Evolutionary conservation across 1,139 yeast genomes (phyloP).

Genomic region (Pichia sp.): DNA sequence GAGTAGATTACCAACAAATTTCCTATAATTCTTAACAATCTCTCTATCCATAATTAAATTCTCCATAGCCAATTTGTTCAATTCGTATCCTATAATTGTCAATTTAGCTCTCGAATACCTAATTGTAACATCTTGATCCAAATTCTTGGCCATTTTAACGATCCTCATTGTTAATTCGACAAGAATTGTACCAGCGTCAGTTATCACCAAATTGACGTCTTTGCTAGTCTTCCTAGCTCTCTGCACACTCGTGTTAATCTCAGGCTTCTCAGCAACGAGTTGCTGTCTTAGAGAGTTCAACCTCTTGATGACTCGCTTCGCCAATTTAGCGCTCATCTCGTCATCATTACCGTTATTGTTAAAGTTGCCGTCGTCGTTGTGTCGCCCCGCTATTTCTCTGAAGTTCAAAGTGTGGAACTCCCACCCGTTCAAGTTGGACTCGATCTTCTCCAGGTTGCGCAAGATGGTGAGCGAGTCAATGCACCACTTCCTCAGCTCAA

Average conservation of each 20-base stretch:
- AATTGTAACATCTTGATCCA: slow-evolving; percentile 45
- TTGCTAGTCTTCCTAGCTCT: slow-evolving; percentile 34
- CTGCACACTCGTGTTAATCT: slow-evolving; percentile 27
- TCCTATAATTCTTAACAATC: slow-evolving; percentile 35
- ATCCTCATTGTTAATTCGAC: slow-evolving; percentile 44
- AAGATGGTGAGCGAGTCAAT: slow-evolving; percentile 41
- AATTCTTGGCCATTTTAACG: slow-evolving; percentile 41
- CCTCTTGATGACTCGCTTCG: slow-evolving; percentile 41
- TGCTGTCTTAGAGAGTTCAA: slow-evolving; percentile 25
- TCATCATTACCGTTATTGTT: background rate
- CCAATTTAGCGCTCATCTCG: slow-evolving; percentile 40
- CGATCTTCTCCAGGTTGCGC: slow-evolving; percentile 44
- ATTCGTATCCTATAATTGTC: slow-evolving; percentile 47
- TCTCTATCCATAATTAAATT: slow-evolving; percentile 14
- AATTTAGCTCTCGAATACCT: slow-evolving; percentile 51
- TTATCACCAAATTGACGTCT: slow-evolving; percentile 36
- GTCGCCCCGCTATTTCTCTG: slow-evolving; percentile 35
- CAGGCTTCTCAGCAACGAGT: slow-evolving; percentile 4
- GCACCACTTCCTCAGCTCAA: slow-evolving; percentile 45
- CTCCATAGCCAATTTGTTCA: slow-evolving; percentile 39
- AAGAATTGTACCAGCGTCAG: slow-evolving; percentile 52
- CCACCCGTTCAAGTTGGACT: slow-evolving; percentile 45
- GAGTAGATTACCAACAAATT: slow-evolving; percentile 44
- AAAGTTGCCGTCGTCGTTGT: too few relatives aligned
- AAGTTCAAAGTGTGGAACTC: slow-evolving; percentile 50